phyloP scores from a whole-genome alignment of 1,139 yeast genomes.

The Waltiozyma sp. region DNA sequence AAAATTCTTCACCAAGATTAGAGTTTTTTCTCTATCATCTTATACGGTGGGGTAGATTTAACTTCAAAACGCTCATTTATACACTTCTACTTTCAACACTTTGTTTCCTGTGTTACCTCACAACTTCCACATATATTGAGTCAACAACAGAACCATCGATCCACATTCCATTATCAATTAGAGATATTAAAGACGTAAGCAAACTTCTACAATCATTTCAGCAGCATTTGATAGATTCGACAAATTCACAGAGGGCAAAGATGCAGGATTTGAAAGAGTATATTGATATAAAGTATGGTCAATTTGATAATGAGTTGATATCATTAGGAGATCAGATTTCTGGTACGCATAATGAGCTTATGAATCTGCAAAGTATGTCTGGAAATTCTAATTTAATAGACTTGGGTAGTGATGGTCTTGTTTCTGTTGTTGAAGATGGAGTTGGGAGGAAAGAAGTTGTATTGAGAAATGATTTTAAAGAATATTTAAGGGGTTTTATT shows the following conservation, averaged over 20 bases:
- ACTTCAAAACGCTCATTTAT: not conserved
- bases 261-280: not conserved
- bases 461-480: not conserved
- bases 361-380: not conserved
- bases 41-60: too few species aligned
- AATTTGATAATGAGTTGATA: not conserved
- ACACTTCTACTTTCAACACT: not conserved
- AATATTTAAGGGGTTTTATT: not conserved
- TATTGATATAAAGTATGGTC: not conserved
- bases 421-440: not conserved
- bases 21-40: not conserved
- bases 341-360: too few species aligned
- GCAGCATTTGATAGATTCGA: not conserved
- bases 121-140: not conserved
- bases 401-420: too few species aligned
- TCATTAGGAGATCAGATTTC: not conserved
- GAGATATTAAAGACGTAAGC: not conserved
- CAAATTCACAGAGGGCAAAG: not conserved
- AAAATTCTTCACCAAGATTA: too few species aligned
- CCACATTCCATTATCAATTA: not conserved
- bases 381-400: too few species aligned
- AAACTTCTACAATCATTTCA: not conserved
- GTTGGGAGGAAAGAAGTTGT: not conserved
- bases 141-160: not conserved
- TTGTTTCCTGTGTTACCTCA: not conserved